Base-by-base conservation (phyloP, 1,139 yeast species). In the Hansenula lynferdii region DNA sequence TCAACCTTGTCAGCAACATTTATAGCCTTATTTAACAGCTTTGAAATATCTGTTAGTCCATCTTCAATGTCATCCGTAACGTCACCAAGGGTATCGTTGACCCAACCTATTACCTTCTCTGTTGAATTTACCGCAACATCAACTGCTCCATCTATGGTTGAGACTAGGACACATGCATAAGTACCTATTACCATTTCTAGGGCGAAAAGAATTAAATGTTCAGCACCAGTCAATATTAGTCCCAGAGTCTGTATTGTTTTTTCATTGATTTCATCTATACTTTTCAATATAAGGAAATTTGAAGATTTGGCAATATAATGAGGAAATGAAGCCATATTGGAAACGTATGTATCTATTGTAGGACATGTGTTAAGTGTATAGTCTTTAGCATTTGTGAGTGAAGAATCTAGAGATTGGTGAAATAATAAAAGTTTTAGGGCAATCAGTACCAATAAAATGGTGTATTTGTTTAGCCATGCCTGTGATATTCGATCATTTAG, bases 131-230 rank as follows among this genome's bases (percentile, higher is more conserved):
- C 59, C 0, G 95, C 95, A 30, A 79, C 77, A 45, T 78, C 79
- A 1, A 83, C 82, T 0, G 86, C 72, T 3, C 92, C 86, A 48
- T 77, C 79, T 8, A 89, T 65, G 0, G 90, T 75, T 6, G 94
- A 81, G 0, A 85, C 77, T 8, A 87, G 59, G 19, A 92, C 65
- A 61, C 98, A 92, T 0, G 85, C 80, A 59, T 85, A 85, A 0
- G 97, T 90, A 0, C 97, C 97, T 8, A 89, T 61, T 37, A 84
- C 73, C 45, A 90, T 53, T 31, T 86, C 89, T 15, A 92, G 61
- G 19, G 78, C 67, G 54, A 92, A 89, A 10, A 77, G 53, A 0
- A 85, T 57, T 27, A 89, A 48, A 34, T 72, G 69, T 49, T 85
- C 81, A 12, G 81, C 64, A 0, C 80, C 80, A 0, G 75, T 69